A percentile compares a stretch with the other conserved stretches of the same genome.
Evolutionary conservation across 2,329 filamentous ascomycete species (phyloP).

Genomic region (Colletotrichum navitas): DNA sequence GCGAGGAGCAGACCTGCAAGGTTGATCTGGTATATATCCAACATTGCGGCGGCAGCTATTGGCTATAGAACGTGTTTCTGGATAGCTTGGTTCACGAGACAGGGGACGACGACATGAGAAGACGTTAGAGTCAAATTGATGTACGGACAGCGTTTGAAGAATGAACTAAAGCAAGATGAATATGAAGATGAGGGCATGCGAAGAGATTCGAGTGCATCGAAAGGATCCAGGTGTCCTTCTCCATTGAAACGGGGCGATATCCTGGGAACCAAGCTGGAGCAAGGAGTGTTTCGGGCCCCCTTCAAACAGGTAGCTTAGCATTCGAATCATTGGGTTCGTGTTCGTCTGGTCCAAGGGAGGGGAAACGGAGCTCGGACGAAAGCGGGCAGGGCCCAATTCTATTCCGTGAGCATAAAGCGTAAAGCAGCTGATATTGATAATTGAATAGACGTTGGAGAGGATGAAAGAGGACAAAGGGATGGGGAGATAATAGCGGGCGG

Average conservation of each 20-base stretch:
- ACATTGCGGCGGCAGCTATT: slow-evolving; percentile 29
- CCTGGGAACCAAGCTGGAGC: slow-evolving; percentile 37
- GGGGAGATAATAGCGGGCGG: not conserved
- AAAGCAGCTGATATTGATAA: not conserved
- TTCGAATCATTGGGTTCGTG: slow-evolving; percentile 16
- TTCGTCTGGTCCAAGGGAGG: slow-evolving; percentile 6
- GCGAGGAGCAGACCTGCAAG: slow-evolving; percentile 51
- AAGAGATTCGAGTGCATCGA: not conserved
- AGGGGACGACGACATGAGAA: not conserved
- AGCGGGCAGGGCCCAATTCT: not conserved
- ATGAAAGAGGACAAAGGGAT: not conserved
- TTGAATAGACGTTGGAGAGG: not conserved
- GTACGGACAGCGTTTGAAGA: not conserved
- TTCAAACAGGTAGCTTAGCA: not conserved
- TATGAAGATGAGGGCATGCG: not conserved
- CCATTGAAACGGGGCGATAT: slow-evolving; percentile 23
- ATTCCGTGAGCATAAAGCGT: not conserved
- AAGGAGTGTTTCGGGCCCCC: slow-evolving; percentile 38
- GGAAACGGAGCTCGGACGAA: not conserved
- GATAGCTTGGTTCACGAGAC: not conserved
- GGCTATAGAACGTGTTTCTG: not conserved
- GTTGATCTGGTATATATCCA: slow-evolving; percentile 53
- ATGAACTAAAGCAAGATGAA: not conserved
- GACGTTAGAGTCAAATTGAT: not conserved
- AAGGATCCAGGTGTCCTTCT: slow-evolving; percentile 38